phyloP scores from a whole-genome alignment of 2,329 filamentous ascomycete genomes.

The Lasiodiplodia theobromae region DNA sequence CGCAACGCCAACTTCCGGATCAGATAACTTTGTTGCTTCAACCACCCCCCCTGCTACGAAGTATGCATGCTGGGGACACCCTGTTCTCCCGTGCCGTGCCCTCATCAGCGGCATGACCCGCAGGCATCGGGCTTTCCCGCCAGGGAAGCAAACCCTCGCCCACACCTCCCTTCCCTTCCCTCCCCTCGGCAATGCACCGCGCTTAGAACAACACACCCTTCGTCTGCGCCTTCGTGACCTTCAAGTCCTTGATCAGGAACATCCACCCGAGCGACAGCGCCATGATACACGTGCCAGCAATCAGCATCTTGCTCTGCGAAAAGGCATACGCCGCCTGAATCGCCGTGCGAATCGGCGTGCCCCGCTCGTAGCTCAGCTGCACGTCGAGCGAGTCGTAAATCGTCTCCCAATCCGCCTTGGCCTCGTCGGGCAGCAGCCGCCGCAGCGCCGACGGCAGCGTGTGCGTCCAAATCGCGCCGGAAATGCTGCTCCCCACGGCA shows the following conservation, averaged over 20 bases:
- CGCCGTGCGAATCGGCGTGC: constrained; percentile 56
- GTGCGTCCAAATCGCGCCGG: constrained; percentile 70
- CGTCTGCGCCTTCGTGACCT: constrained; percentile 31
- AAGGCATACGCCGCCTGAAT: constrained; percentile 47
- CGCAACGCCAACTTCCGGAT: background rate
- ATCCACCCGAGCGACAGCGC: constrained; percentile 30
- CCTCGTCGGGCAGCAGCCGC: constrained; percentile 53
- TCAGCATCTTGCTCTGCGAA: constrained; percentile 46
- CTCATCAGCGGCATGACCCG: too few relatives aligned
- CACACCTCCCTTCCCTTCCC: background rate
- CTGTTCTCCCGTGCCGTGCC: too few relatives aligned
- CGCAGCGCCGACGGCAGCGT: constrained; percentile 62
- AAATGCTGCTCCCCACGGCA: constrained; percentile 56
- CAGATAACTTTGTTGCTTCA: constrained; percentile 14
- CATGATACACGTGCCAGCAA: constrained; percentile 30
- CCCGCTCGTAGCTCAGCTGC: constrained; percentile 62
- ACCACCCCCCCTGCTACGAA: background rate
- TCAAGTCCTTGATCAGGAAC: constrained; percentile 32
- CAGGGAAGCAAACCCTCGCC: too few relatives aligned
- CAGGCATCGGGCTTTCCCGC: too few relatives aligned
- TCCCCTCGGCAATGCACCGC: constrained; percentile 23
- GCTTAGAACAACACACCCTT: constrained; percentile 33
- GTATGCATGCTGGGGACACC: background rate
- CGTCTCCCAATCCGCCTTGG: constrained; percentile 43
- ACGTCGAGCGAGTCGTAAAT: constrained; percentile 61